phyloP scores from a whole-genome alignment of 75 land plant genomes.

The Sequoia sempervirens region DNA sequence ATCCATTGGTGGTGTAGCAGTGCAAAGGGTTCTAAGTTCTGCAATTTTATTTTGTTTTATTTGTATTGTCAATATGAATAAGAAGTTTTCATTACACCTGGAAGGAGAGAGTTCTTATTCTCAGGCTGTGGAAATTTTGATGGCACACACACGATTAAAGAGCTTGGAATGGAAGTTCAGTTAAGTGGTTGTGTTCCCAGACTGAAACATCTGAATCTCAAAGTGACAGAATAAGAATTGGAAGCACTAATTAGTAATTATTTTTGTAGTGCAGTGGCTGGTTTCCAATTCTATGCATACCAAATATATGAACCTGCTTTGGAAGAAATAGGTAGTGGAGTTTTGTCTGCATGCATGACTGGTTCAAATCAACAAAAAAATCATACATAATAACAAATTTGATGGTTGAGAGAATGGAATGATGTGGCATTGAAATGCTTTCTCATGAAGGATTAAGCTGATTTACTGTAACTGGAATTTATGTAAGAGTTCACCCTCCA shows the following conservation, averaged over 20 bases:
- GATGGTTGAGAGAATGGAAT: neutral
- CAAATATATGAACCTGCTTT: neutral
- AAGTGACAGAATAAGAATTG: neutral
- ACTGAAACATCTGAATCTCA: neutral
- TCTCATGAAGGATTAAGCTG: neutral
- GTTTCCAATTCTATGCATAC: neutral
- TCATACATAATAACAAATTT: neutral
- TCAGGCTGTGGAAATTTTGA: neutral
- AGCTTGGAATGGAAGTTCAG: neutral
- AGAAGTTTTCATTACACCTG: neutral
- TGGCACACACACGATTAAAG: neutral
- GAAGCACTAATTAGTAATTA: neutral
- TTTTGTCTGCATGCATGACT: neutral
- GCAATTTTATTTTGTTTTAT: neutral
- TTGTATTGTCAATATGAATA: neutral
- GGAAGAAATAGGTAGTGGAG: neutral
- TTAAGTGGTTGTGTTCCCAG: neutral
- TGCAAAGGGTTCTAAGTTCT: neutral
- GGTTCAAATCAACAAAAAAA: neutral
- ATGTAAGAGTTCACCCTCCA: neutral
- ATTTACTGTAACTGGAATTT: neutral
- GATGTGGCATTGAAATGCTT: neutral
- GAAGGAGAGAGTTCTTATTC: neutral
- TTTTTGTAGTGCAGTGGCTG: neutral
- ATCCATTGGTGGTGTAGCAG: neutral